Evolutionary conservation across 371 early-diverging fungal species (phyloP).

Genomic region (Rhizopus sp.): DNA sequence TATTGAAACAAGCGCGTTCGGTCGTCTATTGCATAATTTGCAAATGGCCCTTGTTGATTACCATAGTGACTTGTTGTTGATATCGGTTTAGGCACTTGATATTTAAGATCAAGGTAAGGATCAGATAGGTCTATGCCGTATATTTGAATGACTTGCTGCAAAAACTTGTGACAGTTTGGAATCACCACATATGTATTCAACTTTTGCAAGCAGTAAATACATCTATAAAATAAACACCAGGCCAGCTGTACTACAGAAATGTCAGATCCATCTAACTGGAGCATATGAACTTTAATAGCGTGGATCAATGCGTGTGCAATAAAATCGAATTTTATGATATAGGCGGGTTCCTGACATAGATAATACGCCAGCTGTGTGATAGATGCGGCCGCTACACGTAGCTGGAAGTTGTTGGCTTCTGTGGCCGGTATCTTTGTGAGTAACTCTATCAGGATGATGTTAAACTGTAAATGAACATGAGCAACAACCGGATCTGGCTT

Average conservation of each 20-base stretch:
- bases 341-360: conserved; percentile 26
- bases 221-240: conserved; percentile 39
- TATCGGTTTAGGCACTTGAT: neutral
- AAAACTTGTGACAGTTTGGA: conserved; percentile 39
- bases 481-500: conserved; percentile 23
- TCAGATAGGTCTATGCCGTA: conserved; percentile 17
- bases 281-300: conserved; percentile 34
- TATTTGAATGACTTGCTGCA: conserved; percentile 34
- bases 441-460: conserved; percentile 19
- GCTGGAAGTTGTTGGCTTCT: conserved; percentile 26
- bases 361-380: conserved; percentile 39
- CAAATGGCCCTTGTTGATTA: neutral
- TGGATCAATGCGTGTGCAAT: conserved; percentile 25
- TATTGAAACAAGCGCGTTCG: neutral
- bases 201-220: conserved; percentile 28
- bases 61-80: neutral
- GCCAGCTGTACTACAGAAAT: conserved; percentile 31
- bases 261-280: conserved; percentile 26
- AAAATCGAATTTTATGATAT: conserved; percentile 35
- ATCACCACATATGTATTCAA: conserved; percentile 31
- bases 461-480: conserved; percentile 31
- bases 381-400: conserved; percentile 29
- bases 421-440: conserved; percentile 19
- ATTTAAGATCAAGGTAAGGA: neutral
- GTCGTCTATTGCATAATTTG: neutral